These are phyloP conservation scores for Monotropa hypopitys DNA, from an alignment of 179 eudicot species.

Conservation along the genomic window DNA sequence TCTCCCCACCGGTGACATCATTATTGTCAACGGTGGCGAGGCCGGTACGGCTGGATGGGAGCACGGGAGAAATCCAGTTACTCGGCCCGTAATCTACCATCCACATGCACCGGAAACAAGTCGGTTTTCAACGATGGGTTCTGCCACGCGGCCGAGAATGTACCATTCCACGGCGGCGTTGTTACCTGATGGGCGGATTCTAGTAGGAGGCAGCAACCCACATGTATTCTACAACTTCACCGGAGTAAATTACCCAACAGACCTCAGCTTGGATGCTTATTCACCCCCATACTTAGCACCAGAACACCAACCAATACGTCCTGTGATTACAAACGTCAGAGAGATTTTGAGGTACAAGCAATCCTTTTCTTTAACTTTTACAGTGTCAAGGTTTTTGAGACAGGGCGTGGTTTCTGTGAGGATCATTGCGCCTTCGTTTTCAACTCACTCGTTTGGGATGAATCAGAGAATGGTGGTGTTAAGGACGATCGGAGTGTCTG, in stretches of 20 bases:
- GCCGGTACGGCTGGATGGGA: conserved; percentile 80
- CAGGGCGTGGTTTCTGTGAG: conserved; percentile 16
- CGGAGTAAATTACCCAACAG: conserved; percentile 49
- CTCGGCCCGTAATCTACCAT: conserved; percentile 45
- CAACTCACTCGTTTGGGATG: conserved; percentile 43
- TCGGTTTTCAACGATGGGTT: conserved; percentile 38
- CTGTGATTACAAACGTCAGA: conserved; percentile 20
- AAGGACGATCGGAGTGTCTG: conserved; percentile 8
- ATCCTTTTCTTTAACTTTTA: conserved; percentile 24
- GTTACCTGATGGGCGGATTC: conserved; percentile 50
- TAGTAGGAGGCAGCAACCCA: conserved; percentile 89
- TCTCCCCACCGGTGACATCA: conserved; percentile 47
- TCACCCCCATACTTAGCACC: conserved; percentile 54
- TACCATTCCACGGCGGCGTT: conserved; percentile 60
- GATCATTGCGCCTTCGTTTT: conserved; percentile 34
- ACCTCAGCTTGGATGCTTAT: conserved; percentile 64
- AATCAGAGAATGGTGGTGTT: conserved; percentile 47
- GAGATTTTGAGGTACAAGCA: conserved; percentile 24
- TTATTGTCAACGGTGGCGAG: conserved; percentile 60
- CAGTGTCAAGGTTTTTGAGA: conserved; percentile 12
- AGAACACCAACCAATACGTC: conserved; percentile 22
- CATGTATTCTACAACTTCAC: conserved; percentile 57
- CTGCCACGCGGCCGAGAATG: conserved; percentile 43
- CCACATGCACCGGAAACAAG: conserved; percentile 10
- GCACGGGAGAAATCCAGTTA: conserved; percentile 35